Base-by-base conservation (phyloP, 352 stramenopile species). In the Pythium phragmitis region DNA sequence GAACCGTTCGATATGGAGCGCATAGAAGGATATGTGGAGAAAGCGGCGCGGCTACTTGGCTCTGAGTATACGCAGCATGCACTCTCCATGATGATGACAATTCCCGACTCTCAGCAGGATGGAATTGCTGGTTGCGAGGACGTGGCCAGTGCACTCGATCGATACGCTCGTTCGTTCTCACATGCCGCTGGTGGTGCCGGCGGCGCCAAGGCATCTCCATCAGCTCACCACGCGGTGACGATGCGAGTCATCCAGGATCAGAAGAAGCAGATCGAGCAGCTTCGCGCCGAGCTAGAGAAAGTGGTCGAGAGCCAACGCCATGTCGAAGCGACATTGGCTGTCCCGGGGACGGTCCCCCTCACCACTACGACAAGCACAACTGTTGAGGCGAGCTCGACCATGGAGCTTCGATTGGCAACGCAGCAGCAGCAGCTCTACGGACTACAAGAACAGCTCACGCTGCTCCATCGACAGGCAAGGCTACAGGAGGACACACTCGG, bases 1-100 rank as follows among this genome's bases (percentile, higher is more conserved):
- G 80, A 90, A 13, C 79, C 79, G 0, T 69, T 89, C 1, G 85
- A 94, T 41, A 52, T 88, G 4, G 56, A 70, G 2, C 69, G 49
- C 1, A 70, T 83, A 0, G 70, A 75, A 11, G 51, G 30, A 23
- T 72, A 87, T 23, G 77, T 90, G 7, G 79, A 92, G 17, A 83
- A 80, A 54, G 75, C 91, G 7, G 69, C 76, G 17, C 76, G 73
- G 1, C 65, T 89, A 0, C 62, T 94, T 2, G 74, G 70, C 1
- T 90, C 82, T 0, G 82, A 92, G 41, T 87, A 89, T 43, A 86
- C 82, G 1, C 80, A 87, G 52, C 80, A 90, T 34, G 79, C 90
- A 41, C 58, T 92, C 13, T 61, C 64, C 0, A 62, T 80, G 49
- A 69, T 92, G 59, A 68, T 67, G 30, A 65, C 26, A 1, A 30